Base-by-base conservation (phyloP, 192 early-diverging fungal species). In the Coemansia pectinata region DNA sequence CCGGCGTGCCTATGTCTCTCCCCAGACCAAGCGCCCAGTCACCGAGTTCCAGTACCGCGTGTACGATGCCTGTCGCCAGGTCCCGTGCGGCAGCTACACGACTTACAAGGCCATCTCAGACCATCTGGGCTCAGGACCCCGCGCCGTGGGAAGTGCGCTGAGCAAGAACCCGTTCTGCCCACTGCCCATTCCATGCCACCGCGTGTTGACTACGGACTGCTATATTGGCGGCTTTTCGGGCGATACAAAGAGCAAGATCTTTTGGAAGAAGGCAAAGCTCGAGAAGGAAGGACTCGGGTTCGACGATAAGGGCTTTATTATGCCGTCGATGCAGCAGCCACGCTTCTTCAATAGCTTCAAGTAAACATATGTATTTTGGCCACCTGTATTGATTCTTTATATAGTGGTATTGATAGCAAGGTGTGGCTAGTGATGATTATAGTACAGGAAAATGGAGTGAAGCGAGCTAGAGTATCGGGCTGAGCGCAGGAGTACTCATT, bases 1-100 rank as follows among this genome's bases (percentile, higher is more conserved):
- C 10, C 87, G 90, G 21, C 67, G 55, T 29, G 48, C 67, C 21
- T 90, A 78, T 33, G 40, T 88, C 21, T 90, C 89, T 27, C 63
- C 69, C 2, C 85, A 84, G 40, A 90, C 88, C n/a, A 74, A 76
- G 1, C 86, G 87, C 23, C 86, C 72, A 21, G 73, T 92, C 8
- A 92, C 91, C 1, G 79, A 78, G 27, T 92, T 92, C 60, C 91
- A 92, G 71, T 92, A 88, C 72, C 72, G 83, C 17, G 90, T 92
- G 38, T 92, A 91, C 62, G 91, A 92, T 45, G 71, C 85, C 4
- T 88, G 86, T 67, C 75, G 86, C 1, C 87, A 92, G 73, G 81
- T 91, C 11, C 91, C 90, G 5, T 73, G 72, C 21, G 91, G 91
- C 4, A 66, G 85, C 57, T 87, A 88, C 34, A 86, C 89, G 8